Percentiles rank a stretch among this genome's conserved stretches.
These are phyloP conservation scores for Lactarius hengduanensis DNA, from an alignment of 768 basidiomycete species.

Conservation along the genomic window DNA sequence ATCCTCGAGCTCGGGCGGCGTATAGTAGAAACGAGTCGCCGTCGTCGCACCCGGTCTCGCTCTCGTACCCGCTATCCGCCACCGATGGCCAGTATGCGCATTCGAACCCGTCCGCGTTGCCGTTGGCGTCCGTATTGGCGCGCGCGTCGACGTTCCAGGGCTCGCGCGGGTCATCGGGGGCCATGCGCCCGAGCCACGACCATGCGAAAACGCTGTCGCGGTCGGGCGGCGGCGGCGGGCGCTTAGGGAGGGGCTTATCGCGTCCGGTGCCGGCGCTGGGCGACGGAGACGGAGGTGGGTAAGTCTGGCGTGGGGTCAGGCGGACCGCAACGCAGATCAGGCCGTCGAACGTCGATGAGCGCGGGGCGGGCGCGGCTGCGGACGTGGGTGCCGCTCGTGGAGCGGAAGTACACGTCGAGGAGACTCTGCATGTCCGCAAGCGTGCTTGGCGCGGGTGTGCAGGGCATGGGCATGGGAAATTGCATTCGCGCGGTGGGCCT, in stretches of 20 bases:
- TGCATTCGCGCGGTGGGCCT: conserved; percentile 29
- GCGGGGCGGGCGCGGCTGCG: conserved; percentile 14
- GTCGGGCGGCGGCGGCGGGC: conserved; percentile 25
- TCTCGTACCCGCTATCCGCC: conserved; percentile 14
- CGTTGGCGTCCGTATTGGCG: neutral
- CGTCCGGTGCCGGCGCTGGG: neutral
- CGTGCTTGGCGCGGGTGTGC: conserved; percentile 28
- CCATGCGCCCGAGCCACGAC: conserved; percentile 28
- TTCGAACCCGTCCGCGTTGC: neutral
- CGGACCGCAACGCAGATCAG: conserved; percentile 1
- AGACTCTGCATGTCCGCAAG: conserved; percentile 28
- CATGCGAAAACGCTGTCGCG: conserved; percentile 28
- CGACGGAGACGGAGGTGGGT: neutral
- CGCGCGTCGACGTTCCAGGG: conserved; percentile 14
- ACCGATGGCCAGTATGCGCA: conserved; percentile 12
- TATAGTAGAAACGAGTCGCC: conserved; percentile 22
- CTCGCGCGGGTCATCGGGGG: conserved; percentile 14
- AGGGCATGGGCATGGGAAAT: conserved; percentile 33
- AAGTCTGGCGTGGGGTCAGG: neutral
- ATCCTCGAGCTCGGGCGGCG: conserved; percentile 18
- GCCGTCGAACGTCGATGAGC: conserved; percentile 29
- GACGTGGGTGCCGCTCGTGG: neutral
- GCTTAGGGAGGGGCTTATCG: conserved; percentile 22
- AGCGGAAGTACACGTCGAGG: conserved; percentile 29
- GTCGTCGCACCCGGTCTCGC: conserved; percentile 11